Conservation (phyloP, 192 early-diverging fungal genomes). For the Coemansia sp. region DNA sequence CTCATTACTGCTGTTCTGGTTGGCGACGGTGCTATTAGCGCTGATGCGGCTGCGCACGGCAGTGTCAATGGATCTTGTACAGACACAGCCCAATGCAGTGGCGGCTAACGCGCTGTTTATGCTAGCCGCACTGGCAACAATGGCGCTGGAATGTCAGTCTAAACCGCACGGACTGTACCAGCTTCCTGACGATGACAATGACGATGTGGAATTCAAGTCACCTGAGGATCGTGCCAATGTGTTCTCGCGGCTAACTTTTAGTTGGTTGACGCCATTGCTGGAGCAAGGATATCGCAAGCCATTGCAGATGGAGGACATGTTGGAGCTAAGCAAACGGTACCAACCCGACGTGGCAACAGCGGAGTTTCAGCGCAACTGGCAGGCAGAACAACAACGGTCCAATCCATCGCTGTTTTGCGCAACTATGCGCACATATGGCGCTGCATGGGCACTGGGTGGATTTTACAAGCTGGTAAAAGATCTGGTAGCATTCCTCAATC, state of each 20-base stretch:
- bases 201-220: conserved; percentile 2
- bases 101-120: conserved; percentile 10
- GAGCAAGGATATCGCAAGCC: conserved; percentile 69
- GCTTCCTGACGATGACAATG: conserved; percentile 16
- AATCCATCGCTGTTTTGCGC: conserved; percentile 21
- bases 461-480: conserved; percentile 73
- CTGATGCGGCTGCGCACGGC: conserved; percentile 35
- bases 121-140: conserved; percentile 14
- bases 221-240: conserved; percentile 13
- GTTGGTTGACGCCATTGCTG: conserved; percentile 84
- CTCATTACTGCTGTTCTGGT: conserved; percentile 43
- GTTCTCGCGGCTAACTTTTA: conserved; percentile 59
- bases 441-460: conserved; percentile 63
- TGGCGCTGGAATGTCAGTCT: conserved; percentile 34
- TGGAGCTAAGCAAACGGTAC: background rate
- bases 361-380: conserved; percentile 18
- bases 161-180: conserved; percentile 25
- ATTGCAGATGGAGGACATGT: conserved; percentile 24
- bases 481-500: conserved; percentile 71
- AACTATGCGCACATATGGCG: background rate
- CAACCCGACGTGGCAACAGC: conserved; percentile 5
- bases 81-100: background rate
- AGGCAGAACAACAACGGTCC: background rate
- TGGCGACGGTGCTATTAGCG: conserved; percentile 14
- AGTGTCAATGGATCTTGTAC: conserved; percentile 1